Percentiles rank a stretch among this genome's conserved stretches.
Conservation (phyloP, 305 asterid species). For the Solanum hybrid region DNA sequence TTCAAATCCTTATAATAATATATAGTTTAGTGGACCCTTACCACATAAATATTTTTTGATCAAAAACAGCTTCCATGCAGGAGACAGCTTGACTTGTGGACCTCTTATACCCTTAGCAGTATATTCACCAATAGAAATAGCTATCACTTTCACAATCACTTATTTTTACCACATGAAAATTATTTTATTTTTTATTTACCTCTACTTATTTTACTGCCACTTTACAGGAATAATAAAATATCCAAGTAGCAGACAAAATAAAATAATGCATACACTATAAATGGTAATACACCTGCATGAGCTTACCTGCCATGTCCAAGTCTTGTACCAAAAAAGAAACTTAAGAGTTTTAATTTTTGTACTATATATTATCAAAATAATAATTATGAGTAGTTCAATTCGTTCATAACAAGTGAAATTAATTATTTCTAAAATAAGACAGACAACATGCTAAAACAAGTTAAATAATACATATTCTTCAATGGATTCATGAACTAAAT, state of each 20-base stretch:
- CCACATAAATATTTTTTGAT: neutral
- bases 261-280: conserved; percentile 37
- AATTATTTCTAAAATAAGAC: neutral
- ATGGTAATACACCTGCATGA: conserved; percentile 42
- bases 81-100: conserved; percentile 34
- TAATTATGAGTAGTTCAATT: neutral
- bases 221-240: conserved; percentile 23
- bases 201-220: conserved; percentile 16
- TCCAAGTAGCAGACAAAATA: conserved; percentile 34
- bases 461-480: neutral
- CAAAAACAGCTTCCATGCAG: conserved; percentile 42
- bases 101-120: conserved; percentile 11
- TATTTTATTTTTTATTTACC: neutral
- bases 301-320: conserved; percentile 37
- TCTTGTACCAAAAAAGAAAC: conserved; percentile 35
- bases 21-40: conserved; percentile 1
- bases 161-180: neutral
- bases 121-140: neutral
- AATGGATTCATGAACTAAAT: neutral
- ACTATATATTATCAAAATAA: neutral
- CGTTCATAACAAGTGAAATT: neutral
- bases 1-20: neutral
- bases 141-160: neutral
- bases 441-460: neutral
- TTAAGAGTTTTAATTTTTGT: neutral